Base-by-base conservation (phyloP, 176 grass and related monocot genomes). In the Carex myosuroides region DNA sequence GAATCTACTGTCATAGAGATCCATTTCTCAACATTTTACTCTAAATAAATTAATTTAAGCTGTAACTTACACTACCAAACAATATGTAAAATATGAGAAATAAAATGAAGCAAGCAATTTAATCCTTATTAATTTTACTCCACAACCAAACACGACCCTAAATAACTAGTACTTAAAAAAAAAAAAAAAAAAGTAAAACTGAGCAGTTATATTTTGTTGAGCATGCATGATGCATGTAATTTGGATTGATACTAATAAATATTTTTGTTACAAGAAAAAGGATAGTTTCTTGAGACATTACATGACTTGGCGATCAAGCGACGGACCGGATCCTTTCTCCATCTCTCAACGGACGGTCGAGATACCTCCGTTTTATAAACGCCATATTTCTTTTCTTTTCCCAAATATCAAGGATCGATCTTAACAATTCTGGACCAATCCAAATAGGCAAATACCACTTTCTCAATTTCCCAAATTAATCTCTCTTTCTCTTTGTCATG, bases 401-500 rank as follows among this genome's bases (percentile, higher is more conserved):
- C 20, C 70, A 52, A 26, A 73, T 50, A 73, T 50, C 70, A 46
- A 73, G 42, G n/a, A 73, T 52, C 18, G 42, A 73, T 52, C 42
- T 50, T 33, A 56, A 32, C 4, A 71, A 14, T 44, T 71, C 37
- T 39, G 20, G 22, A 77, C 50, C 73, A 56, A 53, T 76, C 50
- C 50, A 17, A 54, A 11, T 50, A 3, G 2, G 46, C 46, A 50
- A 50, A 7, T 18, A 55, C 73, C 46, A 55, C 72, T 56, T 76
- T 77, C 68, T 56, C 73, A 77, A 77, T 55, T 76, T 76, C 72
- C 22, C 72, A 30, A 76, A 73, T 50, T 72, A 72, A 48, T 76
- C 11, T 29, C 11, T 30, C 64, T 13, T 8, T 17, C 16, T 39
- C 59, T 26, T 26, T 30, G 5, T 80, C 85, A 97, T 97, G 94